phyloP scores from a whole-genome alignment of 1,284 basidiomycete species.

The Coriolopsis trogii region DNA sequence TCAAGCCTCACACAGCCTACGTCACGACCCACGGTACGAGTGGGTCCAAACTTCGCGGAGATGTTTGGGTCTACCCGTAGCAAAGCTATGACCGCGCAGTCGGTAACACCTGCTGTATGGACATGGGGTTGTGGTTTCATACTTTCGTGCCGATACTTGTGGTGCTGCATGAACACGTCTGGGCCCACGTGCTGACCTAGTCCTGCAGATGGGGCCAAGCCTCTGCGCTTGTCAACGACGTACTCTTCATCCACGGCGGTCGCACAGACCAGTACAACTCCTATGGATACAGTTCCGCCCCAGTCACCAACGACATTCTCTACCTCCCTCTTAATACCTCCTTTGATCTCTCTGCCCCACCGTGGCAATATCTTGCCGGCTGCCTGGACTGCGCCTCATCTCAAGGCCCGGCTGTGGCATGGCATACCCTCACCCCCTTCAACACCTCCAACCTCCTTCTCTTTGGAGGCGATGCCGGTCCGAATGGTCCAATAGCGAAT shows the following conservation, averaged over 20 bases:
- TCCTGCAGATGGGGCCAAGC: slow-evolving; percentile 85
- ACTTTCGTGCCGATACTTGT: neutral
- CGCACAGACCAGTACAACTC: slow-evolving; percentile 71
- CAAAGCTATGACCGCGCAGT: too few species aligned
- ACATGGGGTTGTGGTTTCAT: neutral
- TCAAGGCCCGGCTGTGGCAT: slow-evolving; percentile 69
- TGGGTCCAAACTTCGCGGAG: too few species aligned
- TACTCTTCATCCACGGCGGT: slow-evolving; percentile 77
- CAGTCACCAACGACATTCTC: slow-evolving; percentile 71
- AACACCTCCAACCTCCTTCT: slow-evolving; percentile 56
- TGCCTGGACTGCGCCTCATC: slow-evolving; percentile 46
- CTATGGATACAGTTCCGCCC: slow-evolving; percentile 75
- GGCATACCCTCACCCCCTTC: slow-evolving; percentile 77
- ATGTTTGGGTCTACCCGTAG: too few species aligned
- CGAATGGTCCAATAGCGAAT: slow-evolving; percentile 55
- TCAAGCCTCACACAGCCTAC: too few species aligned
- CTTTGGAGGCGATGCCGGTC: slow-evolving; percentile 77
- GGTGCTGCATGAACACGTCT: slow-evolving; percentile 3
- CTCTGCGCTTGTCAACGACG: slow-evolving; percentile 57
- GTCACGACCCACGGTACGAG: too few species aligned
- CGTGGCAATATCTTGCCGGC: slow-evolving; percentile 62
- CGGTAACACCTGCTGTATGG: too few species aligned
- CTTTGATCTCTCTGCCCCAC: slow-evolving; percentile 63
- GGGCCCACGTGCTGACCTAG: neutral
- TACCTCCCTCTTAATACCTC: slow-evolving; percentile 63